These are phyloP conservation scores for Lactarius tabidus DNA, from an alignment of 768 basidiomycete species.

Conservation along the genomic window DNA sequence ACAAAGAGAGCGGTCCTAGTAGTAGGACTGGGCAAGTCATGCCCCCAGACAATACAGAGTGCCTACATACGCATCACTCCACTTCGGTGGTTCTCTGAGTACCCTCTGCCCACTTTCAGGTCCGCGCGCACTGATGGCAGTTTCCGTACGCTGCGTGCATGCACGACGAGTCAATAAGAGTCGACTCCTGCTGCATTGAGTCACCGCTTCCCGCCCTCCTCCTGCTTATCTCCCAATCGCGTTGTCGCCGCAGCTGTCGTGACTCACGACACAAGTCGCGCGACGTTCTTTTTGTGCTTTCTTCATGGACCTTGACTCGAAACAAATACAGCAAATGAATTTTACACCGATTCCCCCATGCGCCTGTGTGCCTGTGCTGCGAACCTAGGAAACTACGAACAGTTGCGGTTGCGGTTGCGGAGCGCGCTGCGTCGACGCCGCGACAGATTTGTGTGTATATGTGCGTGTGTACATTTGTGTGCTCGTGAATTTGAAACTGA, in stretches of 20 bases:
- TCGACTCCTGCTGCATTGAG: not conserved
- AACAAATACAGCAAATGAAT: not conserved
- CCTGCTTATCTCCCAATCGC: constrained; percentile 15
- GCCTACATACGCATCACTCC: not conserved
- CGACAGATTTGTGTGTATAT: not conserved
- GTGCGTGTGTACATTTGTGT: not conserved
- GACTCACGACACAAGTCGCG: not conserved
- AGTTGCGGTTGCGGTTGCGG: not conserved
- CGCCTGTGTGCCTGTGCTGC: not conserved
- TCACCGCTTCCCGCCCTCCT: not conserved
- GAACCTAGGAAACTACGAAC: no score
- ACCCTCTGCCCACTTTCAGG: not conserved
- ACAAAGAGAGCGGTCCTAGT: not conserved
- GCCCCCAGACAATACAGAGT: no score
- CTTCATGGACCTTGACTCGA: not conserved
- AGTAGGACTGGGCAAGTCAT: not conserved
- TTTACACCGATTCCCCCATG: not conserved
- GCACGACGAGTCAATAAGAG: not conserved
- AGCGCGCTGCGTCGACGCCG: not conserved
- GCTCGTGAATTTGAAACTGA: not conserved
- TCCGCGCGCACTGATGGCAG: constrained; percentile 2
- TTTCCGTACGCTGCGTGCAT: not conserved
- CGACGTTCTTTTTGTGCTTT: not conserved
- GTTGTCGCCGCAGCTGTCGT: constrained; percentile 4
- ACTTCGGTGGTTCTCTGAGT: not conserved